Evolutionary conservation across 768 basidiomycete species (phyloP).

Genomic region (Tylopilus vinaceipallidus): DNA sequence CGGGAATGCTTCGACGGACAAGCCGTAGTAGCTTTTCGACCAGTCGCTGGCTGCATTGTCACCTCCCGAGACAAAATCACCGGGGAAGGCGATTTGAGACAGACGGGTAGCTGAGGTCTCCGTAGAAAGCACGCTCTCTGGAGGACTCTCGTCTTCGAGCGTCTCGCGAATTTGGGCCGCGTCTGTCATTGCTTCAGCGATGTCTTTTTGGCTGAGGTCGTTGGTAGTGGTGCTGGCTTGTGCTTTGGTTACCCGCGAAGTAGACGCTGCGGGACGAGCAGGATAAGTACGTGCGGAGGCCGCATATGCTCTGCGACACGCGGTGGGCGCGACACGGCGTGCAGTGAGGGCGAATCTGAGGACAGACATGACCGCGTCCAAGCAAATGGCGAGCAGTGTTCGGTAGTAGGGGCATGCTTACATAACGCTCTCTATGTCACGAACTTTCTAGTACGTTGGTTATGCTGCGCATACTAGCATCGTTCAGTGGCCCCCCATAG

Average conservation of each 20-base stretch:
- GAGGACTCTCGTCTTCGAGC: conserved; percentile 13
- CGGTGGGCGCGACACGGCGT: conserved; percentile 3
- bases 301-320: conserved; percentile 16
- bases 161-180: conserved; percentile 16
- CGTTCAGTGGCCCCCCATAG: conserved; percentile 44
- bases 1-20: conserved; percentile 74
- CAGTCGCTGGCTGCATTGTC: conserved; percentile 58
- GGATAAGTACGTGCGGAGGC: conserved; percentile 26
- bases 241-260: conserved; percentile 26
- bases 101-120: conserved; percentile 10
- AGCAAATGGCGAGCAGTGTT: no score
- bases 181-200: conserved; percentile 20
- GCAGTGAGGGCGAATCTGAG: conserved; percentile 13
- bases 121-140: conserved; percentile 10
- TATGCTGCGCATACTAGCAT: neutral
- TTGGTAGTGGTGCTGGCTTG: conserved; percentile 31
- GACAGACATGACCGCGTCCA: conserved; percentile 16
- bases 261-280: conserved; percentile 21
- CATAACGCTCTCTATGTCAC: no score
- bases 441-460: no score
- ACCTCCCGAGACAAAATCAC: conserved; percentile 25
- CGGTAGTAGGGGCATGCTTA: no score
- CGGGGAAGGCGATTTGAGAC: conserved; percentile 26
- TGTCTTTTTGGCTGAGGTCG: conserved; percentile 19
- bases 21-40: conserved; percentile 83